A percentile compares a stretch with the other conserved stretches of the same genome.
These are phyloP conservation scores for Penicillium sclerotiorum DNA, from an alignment of 2,329 filamentous ascomycete genomes.

Conservation along the genomic window DNA sequence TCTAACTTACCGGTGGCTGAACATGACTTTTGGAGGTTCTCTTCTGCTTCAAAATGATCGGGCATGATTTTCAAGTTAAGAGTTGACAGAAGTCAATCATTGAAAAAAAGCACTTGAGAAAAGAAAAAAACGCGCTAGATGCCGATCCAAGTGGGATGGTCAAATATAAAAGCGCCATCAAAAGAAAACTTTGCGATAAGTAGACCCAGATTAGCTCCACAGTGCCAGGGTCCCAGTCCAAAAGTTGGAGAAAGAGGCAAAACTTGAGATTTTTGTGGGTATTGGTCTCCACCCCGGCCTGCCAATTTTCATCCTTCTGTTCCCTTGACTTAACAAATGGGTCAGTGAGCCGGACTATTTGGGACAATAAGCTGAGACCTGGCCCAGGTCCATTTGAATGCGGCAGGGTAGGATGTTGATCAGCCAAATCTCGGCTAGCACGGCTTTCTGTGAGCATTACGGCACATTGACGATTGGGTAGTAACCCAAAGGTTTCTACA, in stretches of 20 bases:
- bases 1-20: conserved; percentile 1
- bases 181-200: conserved; percentile 9
- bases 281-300: conserved; percentile 16
- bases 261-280: conserved; percentile 15
- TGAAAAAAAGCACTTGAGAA: conserved; percentile 6
- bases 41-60: conserved; percentile 17
- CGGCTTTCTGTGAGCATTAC: conserved; percentile 19
- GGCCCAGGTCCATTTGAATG: conserved; percentile 13
- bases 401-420: conserved; percentile 21
- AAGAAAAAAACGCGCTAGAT: conserved; percentile 1
- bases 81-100: too few relatives aligned
- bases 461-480: not conserved
- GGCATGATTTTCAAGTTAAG: conserved; percentile 18
- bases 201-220: conserved; percentile 8
- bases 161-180: conserved; percentile 10
- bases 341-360: conserved; percentile 10
- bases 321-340: conserved; percentile 16
- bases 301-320: conserved; percentile 13
- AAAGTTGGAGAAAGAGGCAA: conserved; percentile 14
- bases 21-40: conserved; percentile 19
- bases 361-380: conserved; percentile 10
- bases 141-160: conserved; percentile 15
- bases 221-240: conserved; percentile 11
- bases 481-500: not conserved
- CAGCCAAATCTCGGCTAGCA: conserved; percentile 22